A percentile compares a stretch with the other conserved stretches of the same genome.
phyloP scores from a whole-genome alignment of 164 flowering plant species.

The Houttuynia cordata region DNA sequence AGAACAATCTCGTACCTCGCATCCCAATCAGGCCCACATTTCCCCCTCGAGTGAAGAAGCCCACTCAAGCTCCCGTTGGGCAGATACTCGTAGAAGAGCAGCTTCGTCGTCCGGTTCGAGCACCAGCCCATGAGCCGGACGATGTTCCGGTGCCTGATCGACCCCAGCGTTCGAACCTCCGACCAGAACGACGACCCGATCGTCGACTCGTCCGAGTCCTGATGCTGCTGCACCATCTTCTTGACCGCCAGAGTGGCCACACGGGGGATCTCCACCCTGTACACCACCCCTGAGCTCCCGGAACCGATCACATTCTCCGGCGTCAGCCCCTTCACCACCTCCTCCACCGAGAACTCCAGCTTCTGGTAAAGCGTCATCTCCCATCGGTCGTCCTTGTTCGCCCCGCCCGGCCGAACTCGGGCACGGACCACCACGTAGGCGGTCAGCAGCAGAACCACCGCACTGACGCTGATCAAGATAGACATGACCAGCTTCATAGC shows the following conservation, averaged over 20 bases:
- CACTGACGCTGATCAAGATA: conserved; percentile 52
- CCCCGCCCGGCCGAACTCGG: conserved; percentile 10
- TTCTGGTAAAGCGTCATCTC: conserved; percentile 84
- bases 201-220: conserved; percentile 62
- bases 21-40: conserved; percentile 81
- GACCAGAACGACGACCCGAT: conserved; percentile 39
- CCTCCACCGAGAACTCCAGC: conserved; percentile 62
- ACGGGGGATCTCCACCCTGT: conserved; percentile 46
- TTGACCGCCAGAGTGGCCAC: conserved; percentile 80
- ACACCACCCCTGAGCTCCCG: conserved; percentile 95
- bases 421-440: conserved; percentile 46
- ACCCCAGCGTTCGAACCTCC: conserved; percentile 70
- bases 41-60: conserved; percentile 44
- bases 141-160: conserved; percentile 80
- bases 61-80: conserved; percentile 87
- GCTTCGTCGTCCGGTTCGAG: conserved; percentile 44
- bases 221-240: too few species aligned
- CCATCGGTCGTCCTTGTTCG: conserved; percentile 40
- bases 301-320: conserved; percentile 78
- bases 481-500: conserved; percentile 57
- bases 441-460: conserved; percentile 49
- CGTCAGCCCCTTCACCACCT: conserved; percentile 42
- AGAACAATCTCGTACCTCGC: conserved; percentile 52
- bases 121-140: conserved; percentile 81
- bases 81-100: conserved; percentile 74